Evolutionary conservation across 2,329 filamentous ascomycete genomes (phyloP).

Genomic region (Furcasterigmium furcatum): DNA sequence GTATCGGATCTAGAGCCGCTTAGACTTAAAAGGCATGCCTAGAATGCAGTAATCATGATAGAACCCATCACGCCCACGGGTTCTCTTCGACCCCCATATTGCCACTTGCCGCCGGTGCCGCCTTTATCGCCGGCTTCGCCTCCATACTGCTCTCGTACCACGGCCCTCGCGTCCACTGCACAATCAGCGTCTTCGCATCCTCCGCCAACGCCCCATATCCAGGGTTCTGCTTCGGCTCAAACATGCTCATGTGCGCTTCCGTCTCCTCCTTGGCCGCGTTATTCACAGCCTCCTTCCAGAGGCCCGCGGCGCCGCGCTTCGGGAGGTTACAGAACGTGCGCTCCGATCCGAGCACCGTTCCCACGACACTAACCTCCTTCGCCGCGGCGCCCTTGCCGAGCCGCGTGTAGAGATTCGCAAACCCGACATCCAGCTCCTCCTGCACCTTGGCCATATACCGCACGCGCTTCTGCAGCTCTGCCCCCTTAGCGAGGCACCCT

Average conservation of each 20-base stretch:
- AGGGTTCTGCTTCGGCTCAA: slow-evolving; percentile 68
- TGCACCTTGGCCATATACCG: slow-evolving; percentile 63
- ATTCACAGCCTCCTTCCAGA: slow-evolving; percentile 74
- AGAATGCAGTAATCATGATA: neutral
- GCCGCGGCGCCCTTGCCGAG: slow-evolving; percentile 66
- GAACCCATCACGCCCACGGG: slow-evolving; percentile 2
- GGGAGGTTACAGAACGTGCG: slow-evolving; percentile 90
- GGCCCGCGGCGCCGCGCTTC: slow-evolving; percentile 39
- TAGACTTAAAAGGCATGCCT: too few relatives aligned
- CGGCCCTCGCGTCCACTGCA: slow-evolving; percentile 59
- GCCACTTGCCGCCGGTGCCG: slow-evolving; percentile 8
- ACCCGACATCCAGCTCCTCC: slow-evolving; percentile 66
- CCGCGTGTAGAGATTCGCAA: slow-evolving; percentile 82
- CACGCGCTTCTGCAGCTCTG: slow-evolving; percentile 76
- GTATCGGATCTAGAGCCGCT: neutral
- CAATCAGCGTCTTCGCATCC: slow-evolving; percentile 62
- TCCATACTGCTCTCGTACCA: slow-evolving; percentile 61
- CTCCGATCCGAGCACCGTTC: slow-evolving; percentile 61
- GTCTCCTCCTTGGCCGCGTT: slow-evolving; percentile 77
- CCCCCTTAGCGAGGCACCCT: slow-evolving; percentile 78
- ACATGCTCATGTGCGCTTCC: slow-evolving; percentile 80
- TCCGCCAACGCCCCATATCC: slow-evolving; percentile 67
- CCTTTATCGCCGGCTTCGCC: slow-evolving; percentile 17
- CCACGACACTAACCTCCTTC: slow-evolving; percentile 49
- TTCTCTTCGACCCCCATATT: slow-evolving; percentile 1